Percentiles rank a stretch among this genome's conserved stretches.
phyloP scores from a whole-genome alignment of 192 early-diverging fungal genomes.

The Lobosporangium transversale region DNA sequence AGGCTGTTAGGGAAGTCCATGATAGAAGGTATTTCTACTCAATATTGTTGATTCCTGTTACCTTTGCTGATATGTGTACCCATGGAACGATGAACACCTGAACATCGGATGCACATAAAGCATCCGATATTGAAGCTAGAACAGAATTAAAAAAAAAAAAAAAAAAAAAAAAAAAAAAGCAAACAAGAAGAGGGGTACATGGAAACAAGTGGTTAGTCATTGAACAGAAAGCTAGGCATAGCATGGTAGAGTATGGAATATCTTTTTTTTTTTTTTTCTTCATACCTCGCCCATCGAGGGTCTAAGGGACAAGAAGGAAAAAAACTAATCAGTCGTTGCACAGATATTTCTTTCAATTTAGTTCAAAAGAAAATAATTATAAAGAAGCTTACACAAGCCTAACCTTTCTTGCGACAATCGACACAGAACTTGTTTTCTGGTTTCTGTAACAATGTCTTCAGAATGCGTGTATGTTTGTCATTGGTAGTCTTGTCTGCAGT shows the following conservation, averaged over 20 bases:
- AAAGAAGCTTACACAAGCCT: no score
- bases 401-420: slow-evolving; percentile 84
- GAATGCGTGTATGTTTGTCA: slow-evolving; percentile 74
- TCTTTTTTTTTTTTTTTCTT: no score
- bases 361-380: neutral
- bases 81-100: slow-evolving; percentile 83
- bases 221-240: no score
- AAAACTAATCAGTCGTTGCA: no score
- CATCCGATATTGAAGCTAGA: slow-evolving; percentile 62
- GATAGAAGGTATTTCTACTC: neutral
- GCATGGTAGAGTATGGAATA: no score
- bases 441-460: slow-evolving; percentile 74
- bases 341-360: no score
- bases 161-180: no score
- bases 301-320: slow-evolving; percentile 24
- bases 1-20: no score
- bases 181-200: no score
- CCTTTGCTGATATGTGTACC: slow-evolving; percentile 91
- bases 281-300: slow-evolving; percentile 51
- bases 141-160: neutral
- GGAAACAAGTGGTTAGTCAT: no score
- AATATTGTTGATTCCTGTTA: no score
- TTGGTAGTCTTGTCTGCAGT: slow-evolving; percentile 72
- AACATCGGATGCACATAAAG: slow-evolving; percentile 74
- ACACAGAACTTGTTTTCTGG: slow-evolving; percentile 78